phyloP scores from a whole-genome alignment of 345 rosid species.

The Trapa bicornis region DNA sequence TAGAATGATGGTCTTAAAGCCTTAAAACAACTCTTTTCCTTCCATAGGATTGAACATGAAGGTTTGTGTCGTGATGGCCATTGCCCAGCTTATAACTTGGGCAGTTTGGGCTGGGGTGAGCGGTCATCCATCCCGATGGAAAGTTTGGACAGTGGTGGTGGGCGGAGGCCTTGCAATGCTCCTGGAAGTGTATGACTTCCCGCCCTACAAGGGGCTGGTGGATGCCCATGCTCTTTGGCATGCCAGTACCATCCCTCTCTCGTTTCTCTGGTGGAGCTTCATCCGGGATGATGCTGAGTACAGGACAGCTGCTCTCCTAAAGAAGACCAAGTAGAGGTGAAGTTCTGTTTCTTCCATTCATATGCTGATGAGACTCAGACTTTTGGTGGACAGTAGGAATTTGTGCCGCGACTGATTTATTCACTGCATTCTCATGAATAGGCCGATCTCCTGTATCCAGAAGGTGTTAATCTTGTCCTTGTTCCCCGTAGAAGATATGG shows the following conservation, averaged over 20 bases:
- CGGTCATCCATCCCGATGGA: conserved; percentile 63
- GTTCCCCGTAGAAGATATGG: not conserved
- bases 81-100: conserved; percentile 63
- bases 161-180: conserved; percentile 41
- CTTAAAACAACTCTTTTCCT: not conserved
- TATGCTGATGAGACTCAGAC: conserved; percentile 1
- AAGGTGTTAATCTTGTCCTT: not conserved
- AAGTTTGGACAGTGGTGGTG: conserved; percentile 55
- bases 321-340: conserved; percentile 36
- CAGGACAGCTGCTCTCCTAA: conserved; percentile 43
- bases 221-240: conserved; percentile 83
- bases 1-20: not conserved
- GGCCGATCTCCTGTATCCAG: not conserved
- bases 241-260: conserved; percentile 50
- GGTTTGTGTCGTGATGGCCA: conserved; percentile 53
- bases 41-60: conserved; percentile 61
- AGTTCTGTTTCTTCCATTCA: not conserved
- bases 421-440: not conserved
- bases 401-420: not conserved
- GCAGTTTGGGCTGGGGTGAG: conserved; percentile 62
- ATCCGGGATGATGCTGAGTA: conserved; percentile 67
- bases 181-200: conserved; percentile 54
- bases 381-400: not conserved
- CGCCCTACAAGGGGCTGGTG: conserved; percentile 54
- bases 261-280: conserved; percentile 87